These are phyloP conservation scores for Colletotrichum musicola DNA, from an alignment of 2,329 filamentous ascomycete species.

Conservation along the genomic window DNA sequence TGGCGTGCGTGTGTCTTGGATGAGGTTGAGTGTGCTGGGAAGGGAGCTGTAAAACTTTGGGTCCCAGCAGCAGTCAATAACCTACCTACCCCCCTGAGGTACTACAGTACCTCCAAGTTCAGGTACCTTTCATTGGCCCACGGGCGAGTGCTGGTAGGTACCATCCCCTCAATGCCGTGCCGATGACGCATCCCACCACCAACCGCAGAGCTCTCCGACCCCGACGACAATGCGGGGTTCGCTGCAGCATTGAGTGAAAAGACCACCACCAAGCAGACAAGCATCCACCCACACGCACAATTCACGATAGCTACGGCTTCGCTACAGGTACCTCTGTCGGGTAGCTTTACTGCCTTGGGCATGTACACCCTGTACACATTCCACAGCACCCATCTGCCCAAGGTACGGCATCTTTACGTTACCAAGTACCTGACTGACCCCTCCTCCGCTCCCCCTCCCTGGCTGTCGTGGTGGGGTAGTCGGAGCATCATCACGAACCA, in stretches of 20 bases:
- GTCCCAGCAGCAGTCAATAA: background rate
- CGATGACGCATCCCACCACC: conserved; percentile 34
- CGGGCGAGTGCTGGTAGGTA: background rate
- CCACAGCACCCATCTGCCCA: background rate
- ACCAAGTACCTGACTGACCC: background rate
- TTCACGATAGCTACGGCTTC: background rate
- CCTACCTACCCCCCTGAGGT: background rate
- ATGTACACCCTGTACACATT: conserved; percentile 12
- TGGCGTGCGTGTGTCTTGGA: background rate
- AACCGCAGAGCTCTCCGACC: conserved; percentile 25
- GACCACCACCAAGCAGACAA: conserved; percentile 24
- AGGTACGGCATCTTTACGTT: background rate
- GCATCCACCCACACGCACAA: conserved; percentile 16
- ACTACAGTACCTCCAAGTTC: background rate
- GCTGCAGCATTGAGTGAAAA: conserved; percentile 33
- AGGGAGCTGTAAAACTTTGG: conserved; percentile 20
- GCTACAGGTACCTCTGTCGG: conserved; percentile 16
- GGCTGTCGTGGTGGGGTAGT: conserved; percentile 31
- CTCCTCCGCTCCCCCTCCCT: background rate
- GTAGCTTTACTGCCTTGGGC: conserved; percentile 24
- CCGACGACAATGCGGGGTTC: conserved; percentile 37
- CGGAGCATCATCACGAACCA: conserved; percentile 32
- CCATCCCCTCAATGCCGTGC: conserved; percentile 1
- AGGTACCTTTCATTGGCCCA: background rate
- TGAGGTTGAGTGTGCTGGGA: conserved; percentile 18